Base-by-base conservation (phyloP, 1,139 yeast species). In the Wickerhamomyces sp. region DNA sequence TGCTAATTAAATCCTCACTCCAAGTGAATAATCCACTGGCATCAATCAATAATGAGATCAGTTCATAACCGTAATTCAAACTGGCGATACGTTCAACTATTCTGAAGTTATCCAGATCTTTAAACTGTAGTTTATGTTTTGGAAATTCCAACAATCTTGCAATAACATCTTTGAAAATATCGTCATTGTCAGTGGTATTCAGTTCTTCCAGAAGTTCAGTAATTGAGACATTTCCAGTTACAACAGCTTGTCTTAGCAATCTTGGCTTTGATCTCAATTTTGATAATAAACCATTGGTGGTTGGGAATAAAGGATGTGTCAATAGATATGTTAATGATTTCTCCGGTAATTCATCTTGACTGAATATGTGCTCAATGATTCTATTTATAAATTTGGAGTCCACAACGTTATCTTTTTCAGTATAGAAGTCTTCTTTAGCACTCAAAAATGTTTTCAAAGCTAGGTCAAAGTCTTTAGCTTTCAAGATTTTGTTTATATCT, bases 271-370 rank as follows among this genome's bases (percentile, higher is more conserved):
- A 53, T 47, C 68, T 66, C 36, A 89, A 71, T 41, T 75, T 71
- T 9, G 65, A 55, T 41, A 87, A 64, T 41, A 91, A 65, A 1
- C 81, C 83, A 2, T 68, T 67, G 7, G 87, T 71, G 6, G 72
- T 66, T 10, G 97, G 96, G 64, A 84, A 89, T 33, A 88, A 67
- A 27, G 97, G 96, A 66, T 89, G 96, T 3, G 96, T 87, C 51
- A 91, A 71, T 37, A 90, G 71, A 61, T 88, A 91, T 7, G 85
- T 77, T 45, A 88, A 65, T 2, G 90, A 73, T 41, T 68, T 68
- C 56, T 84, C 82, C 41, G 58, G 55, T 39, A 52, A 23, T 26
- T 31, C 48, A 48, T 44, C 50, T 39, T 42, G 49, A 18, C 45
- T 41, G 43, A 79, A 70, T 10, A 83, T 68, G 45, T 78, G 59